A percentile compares a stretch with the other conserved stretches of the same genome.
These are phyloP conservation scores for Wickerhamiella azymoides DNA, from an alignment of 805 yeast species.

Conservation along the genomic window DNA sequence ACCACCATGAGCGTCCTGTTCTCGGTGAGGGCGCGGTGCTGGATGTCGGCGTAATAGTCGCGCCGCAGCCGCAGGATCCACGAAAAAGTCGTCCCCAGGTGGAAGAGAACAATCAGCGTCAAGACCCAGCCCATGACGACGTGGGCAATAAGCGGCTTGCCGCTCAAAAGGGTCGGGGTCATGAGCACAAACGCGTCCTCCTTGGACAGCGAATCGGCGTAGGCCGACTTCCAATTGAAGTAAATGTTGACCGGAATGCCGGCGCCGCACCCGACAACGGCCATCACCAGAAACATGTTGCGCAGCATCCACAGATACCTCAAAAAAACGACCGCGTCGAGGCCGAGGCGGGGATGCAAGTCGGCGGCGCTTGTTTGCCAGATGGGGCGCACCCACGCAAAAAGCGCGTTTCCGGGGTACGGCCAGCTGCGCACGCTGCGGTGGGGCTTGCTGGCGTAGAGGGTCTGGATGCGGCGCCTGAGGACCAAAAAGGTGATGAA, in stretches of 20 bases:
- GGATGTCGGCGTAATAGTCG: slow-evolving; percentile 13
- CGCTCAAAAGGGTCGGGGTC: slow-evolving; percentile 26
- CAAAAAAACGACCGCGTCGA: slow-evolving; percentile 26
- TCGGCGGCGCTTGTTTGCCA: slow-evolving; percentile 17
- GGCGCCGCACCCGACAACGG: slow-evolving; percentile 23
- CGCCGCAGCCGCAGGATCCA: slow-evolving; percentile 20
- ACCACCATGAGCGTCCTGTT: slow-evolving; percentile 24
- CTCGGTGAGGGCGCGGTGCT: slow-evolving; percentile 19
- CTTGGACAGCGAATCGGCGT: slow-evolving; percentile 17
- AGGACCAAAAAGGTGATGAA: slow-evolving; percentile 20
- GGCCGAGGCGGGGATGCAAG: slow-evolving; percentile 21
- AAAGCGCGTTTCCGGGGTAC: slow-evolving; percentile 13
- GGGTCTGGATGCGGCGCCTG: slow-evolving; percentile 22
- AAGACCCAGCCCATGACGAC: slow-evolving; percentile 24
- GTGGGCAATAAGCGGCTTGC: slow-evolving; percentile 24
- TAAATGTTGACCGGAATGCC: slow-evolving; percentile 27
- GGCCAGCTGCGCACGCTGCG: neutral
- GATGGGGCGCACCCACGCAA: slow-evolving; percentile 20
- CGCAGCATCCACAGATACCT: slow-evolving; percentile 24
- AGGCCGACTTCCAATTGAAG: slow-evolving; percentile 20
- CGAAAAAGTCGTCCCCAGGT: slow-evolving; percentile 21
- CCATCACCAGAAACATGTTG: slow-evolving; percentile 21
- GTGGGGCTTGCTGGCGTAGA: slow-evolving; percentile 24
- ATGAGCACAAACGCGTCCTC: slow-evolving; percentile 25
- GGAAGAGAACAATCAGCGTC: slow-evolving; percentile 19